phyloP scores from a whole-genome alignment of 257 asterid species.

The Agastache rugosa region DNA sequence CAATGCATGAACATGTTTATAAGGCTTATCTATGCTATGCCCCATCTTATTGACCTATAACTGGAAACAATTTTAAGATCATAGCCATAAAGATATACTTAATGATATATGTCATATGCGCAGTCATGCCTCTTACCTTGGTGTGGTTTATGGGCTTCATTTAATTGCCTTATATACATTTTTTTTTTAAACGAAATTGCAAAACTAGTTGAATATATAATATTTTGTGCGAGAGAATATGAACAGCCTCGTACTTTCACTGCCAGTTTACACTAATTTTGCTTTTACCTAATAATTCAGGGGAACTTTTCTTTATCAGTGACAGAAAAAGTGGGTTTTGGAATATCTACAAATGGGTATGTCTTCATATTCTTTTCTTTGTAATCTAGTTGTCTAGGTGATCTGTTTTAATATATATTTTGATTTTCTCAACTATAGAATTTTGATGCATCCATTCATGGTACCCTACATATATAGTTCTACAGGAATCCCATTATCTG shows the following conservation, averaged over 20 bases:
- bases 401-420: constrained; percentile 14
- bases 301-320: constrained; percentile 88
- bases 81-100: neutral
- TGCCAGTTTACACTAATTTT: constrained; percentile 25
- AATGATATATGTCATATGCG: neutral
- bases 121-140: neutral
- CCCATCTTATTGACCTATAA: neutral
- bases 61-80: neutral
- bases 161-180: neutral
- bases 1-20: neutral
- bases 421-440: constrained; percentile 10
- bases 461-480: neutral
- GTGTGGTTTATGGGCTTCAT: neutral
- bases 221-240: neutral
- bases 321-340: constrained; percentile 92
- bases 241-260: neutral
- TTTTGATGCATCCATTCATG: neutral
- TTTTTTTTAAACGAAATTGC: neutral
- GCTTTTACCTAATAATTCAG: constrained; percentile 52
- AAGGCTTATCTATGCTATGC: neutral
- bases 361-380: constrained; percentile 19
- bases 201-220: neutral
- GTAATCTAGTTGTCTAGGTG: constrained; percentile 19
- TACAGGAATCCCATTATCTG: neutral
- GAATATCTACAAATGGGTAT: constrained; percentile 97